These are phyloP conservation scores for Pseudogymnoascus sp. DNA, from an alignment of 2,329 filamentous ascomycete species.

Conservation along the genomic window DNA sequence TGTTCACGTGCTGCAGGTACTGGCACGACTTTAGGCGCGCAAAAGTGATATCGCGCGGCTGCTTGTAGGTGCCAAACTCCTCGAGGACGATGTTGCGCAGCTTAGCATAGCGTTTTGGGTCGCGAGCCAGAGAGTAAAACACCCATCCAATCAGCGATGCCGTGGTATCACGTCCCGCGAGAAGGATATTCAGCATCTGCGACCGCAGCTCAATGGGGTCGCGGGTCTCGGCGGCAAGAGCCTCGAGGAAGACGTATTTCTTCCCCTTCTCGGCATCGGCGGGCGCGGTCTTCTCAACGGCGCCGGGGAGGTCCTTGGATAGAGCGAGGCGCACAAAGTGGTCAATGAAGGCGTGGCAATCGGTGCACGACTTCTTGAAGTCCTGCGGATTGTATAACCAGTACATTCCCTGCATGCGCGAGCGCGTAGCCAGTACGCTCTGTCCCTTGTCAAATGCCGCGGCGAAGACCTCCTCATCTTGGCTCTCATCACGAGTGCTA, in stretches of 20 bases:
- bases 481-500: background rate
- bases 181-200: conserved; percentile 44
- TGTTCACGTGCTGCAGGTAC: conserved; percentile 26
- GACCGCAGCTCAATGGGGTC: conserved; percentile 39
- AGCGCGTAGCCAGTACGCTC: conserved; percentile 18
- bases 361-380: conserved; percentile 22
- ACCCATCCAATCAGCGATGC: conserved; percentile 43
- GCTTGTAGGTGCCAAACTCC: conserved; percentile 28
- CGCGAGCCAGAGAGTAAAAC: conserved; percentile 35
- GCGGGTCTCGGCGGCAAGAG: conserved; percentile 40
- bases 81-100: conserved; percentile 35
- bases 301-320: conserved; percentile 14
- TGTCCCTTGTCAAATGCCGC: conserved; percentile 40
- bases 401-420: conserved; percentile 18
- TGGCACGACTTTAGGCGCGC: conserved; percentile 23
- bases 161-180: conserved; percentile 52
- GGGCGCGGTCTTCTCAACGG: conserved; percentile 18
- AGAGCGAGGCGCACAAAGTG: conserved; percentile 36
- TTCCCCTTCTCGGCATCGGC: conserved; percentile 22
- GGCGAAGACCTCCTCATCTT: conserved; percentile 33
- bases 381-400: conserved; percentile 29
- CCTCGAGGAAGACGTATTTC: conserved; percentile 45
- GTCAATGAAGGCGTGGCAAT: conserved; percentile 38
- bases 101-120: conserved; percentile 34
- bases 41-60: conserved; percentile 24